Evolutionary conservation across 768 basidiomycete genomes (phyloP).

Genomic region (Auriculariales sp.): DNA sequence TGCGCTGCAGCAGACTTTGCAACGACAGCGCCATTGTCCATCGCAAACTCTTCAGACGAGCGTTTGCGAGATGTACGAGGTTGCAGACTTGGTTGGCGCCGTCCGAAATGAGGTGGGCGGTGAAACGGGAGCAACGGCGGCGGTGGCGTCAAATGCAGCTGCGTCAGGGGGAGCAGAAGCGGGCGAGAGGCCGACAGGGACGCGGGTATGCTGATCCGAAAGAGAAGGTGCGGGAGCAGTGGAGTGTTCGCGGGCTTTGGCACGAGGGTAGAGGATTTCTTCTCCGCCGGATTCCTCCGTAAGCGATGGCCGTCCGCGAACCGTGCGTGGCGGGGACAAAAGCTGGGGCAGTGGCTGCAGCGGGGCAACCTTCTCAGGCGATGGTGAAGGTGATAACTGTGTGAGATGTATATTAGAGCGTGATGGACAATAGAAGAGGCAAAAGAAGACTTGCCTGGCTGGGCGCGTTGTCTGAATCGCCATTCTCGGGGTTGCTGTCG

Average conservation of each 20-base stretch:
- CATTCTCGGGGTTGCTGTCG: conserved; percentile 51
- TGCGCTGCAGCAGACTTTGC: conserved; percentile 26
- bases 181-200: not conserved
- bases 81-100: conserved; percentile 17
- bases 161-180: conserved; percentile 19
- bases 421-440: conserved; percentile 9
- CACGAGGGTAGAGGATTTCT: conserved; percentile 81
- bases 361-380: not conserved
- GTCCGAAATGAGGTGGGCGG: conserved; percentile 54
- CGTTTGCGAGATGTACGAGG: conserved; percentile 54
- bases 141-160: conserved; percentile 11
- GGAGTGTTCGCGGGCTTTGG: conserved; percentile 23
- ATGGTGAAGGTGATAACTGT: conserved; percentile 4
- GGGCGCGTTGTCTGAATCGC: conserved; percentile 48
- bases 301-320: conserved; percentile 35
- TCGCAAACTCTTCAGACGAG: conserved; percentile 70
- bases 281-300: conserved; percentile 82
- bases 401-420: conserved; percentile 4
- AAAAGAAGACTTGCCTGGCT: conserved; percentile 1
- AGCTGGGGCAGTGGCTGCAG: not conserved
- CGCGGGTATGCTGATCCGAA: conserved; percentile 8
- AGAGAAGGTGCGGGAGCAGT: conserved; percentile 10
- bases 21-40: conserved; percentile 48
- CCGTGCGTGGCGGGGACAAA: conserved; percentile 1
- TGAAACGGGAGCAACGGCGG: conserved; percentile 21